Evolutionary conservation across 352 stramenopile genomes (phyloP), one percentile per base, ranked within the genome.

Genomic region (Blastocystis sp.): DNA sequence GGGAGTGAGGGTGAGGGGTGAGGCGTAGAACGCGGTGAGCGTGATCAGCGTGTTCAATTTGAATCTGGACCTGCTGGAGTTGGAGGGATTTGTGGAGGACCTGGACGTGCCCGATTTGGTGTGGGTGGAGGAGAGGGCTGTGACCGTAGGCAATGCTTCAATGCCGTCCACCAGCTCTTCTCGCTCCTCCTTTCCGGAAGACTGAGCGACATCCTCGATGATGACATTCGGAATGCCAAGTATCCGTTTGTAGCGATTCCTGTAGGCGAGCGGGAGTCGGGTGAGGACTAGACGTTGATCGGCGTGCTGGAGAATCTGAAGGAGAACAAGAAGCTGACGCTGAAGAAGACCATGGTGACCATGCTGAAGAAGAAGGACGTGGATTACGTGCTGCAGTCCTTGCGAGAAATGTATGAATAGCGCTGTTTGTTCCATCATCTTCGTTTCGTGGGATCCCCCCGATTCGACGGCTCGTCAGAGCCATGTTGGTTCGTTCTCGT

Each of bases 361-460:
- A 10, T 52, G 34, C 45, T 88, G 62, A 88, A 88, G 53, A 88
- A 88, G 78, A 41, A 56, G 21, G 78, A 88, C 43, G 62, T 88
- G 9, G 78, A 88, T 3, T 14, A 14, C 17, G 67, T 88, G 34
- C 23, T 88, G 38, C 23, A 76, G 11, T 41, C 56, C 3, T 52
- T 84, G 52, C 74, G 48, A 62, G 74, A 84, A 45, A 34, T 52
- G 41, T 74, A 74, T 41, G 64, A 74, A 48, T 38, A 41, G 64
- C 28, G 38, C 41, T 77, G 66, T 41, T 56, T 38, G 43, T 60
- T 41, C 28, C 14, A 4, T n/a, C 38, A 48, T 53, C 19, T 1
- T 43, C 52, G n/a, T 14, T 77, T 61, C 45, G 64, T 74, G 34
- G 64, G 34, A 74, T 52, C 34, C 60, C 19, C 4, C 17, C 19